Conservation (phyloP, 305 asterid genomes). For the Petunia hybrid region DNA sequence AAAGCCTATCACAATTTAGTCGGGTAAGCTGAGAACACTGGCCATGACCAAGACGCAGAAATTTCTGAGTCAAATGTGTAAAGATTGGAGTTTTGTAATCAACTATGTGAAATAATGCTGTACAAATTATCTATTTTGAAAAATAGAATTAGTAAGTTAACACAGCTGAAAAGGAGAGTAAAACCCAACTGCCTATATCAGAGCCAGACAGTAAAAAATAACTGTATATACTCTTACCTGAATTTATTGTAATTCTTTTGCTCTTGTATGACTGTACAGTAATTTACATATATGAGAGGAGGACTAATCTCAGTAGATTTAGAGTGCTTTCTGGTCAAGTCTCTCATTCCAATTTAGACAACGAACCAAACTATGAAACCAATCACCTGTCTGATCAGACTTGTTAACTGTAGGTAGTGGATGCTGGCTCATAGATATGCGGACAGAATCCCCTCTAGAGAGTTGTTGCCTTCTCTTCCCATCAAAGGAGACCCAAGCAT, state of each 20-base stretch:
- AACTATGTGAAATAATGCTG: slow-evolving; percentile 1
- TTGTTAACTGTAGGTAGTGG: slow-evolving; percentile 97
- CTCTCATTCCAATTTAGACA: slow-evolving; percentile 99
- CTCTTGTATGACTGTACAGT: slow-evolving; percentile 59
- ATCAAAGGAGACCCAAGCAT: slow-evolving; percentile 97
- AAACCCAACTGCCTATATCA: slow-evolving; percentile 15
- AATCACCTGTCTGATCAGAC: slow-evolving; percentile 92
- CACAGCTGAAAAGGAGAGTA: background rate
- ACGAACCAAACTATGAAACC: slow-evolving; percentile 96
- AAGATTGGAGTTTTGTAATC: slow-evolving; percentile 18
- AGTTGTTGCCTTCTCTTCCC: slow-evolving; percentile 99
- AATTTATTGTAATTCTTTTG: slow-evolving; percentile 6
- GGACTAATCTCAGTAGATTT: slow-evolving; percentile 34
- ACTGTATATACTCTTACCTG: background rate
- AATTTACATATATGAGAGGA: slow-evolving; percentile 45
- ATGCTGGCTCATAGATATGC: slow-evolving; percentile 90
- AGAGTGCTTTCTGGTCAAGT: slow-evolving; percentile 93
- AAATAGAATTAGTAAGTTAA: background rate
- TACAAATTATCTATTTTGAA: slow-evolving; percentile 17
- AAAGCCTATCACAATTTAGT: background rate
- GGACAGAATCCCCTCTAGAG: slow-evolving; percentile 86
- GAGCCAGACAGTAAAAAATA: slow-evolving; percentile 18
- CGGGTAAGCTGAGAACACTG: background rate
- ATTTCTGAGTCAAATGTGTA: background rate
- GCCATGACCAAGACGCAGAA: background rate